Evolutionary conservation across 2,329 filamentous ascomycete species (phyloP).

Genomic region (Colletotrichum orchidophilum): DNA sequence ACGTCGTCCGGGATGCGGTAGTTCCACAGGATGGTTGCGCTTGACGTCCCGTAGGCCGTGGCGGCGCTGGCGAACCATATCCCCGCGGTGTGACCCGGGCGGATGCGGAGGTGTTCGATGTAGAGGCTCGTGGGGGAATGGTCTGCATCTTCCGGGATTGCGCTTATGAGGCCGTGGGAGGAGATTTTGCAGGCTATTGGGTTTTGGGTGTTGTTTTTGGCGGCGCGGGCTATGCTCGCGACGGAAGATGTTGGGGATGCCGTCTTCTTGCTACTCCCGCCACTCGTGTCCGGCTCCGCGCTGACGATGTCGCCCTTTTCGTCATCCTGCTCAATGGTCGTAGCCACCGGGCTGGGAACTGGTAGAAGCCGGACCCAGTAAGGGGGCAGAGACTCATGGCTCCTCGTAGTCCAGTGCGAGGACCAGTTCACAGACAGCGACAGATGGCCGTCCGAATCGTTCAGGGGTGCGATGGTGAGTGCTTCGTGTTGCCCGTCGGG

Average conservation of each 20-base stretch:
- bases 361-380: constrained; percentile 66
- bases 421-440: constrained; percentile 67
- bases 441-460: constrained; percentile 69
- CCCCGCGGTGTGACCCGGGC: constrained; percentile 47
- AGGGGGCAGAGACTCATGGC: constrained; percentile 62
- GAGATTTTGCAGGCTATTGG: constrained; percentile 61
- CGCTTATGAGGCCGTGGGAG: constrained; percentile 55
- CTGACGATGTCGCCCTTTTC: background rate
- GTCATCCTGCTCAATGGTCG: constrained; percentile 5
- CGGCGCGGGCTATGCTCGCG: constrained; percentile 47
- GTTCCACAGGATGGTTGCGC: constrained; percentile 67
- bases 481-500: constrained; percentile 60
- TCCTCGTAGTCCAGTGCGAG: constrained; percentile 61
- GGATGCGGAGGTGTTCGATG: constrained; percentile 57
- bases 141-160: constrained; percentile 47
- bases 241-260: constrained; percentile 40
- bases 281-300: background rate
- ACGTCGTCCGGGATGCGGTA: constrained; percentile 66
- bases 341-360: constrained; percentile 8
- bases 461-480: constrained; percentile 62
- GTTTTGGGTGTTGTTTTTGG: constrained; percentile 36
- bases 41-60: constrained; percentile 64
- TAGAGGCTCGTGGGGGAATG: constrained; percentile 47
- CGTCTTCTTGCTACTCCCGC: background rate
- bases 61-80: constrained; percentile 66